Evolutionary conservation across 768 basidiomycete species (phyloP).

Genomic region (Phylloporus arenicola): DNA sequence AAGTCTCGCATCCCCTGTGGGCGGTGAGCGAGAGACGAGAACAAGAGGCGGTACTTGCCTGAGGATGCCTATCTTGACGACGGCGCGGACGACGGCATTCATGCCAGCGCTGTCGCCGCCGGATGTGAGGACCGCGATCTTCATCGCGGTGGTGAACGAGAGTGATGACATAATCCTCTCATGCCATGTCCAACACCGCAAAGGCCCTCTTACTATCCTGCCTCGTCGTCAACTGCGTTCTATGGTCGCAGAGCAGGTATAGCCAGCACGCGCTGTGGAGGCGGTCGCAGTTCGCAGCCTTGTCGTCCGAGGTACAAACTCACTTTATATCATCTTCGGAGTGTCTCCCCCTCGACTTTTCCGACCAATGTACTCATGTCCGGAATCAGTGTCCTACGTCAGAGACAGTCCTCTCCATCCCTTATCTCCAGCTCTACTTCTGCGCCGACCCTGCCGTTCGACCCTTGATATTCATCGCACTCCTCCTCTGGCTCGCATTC

Average conservation of each 20-base stretch:
- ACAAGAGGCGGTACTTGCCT: conserved; percentile 49
- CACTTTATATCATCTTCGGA: conserved; percentile 20
- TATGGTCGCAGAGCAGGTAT: conserved; percentile 63
- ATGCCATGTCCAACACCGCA: conserved; percentile 40
- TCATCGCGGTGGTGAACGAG: conserved; percentile 28
- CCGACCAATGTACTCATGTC: conserved; percentile 64
- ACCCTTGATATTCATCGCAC: conserved; percentile 54
- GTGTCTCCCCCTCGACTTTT: conserved; percentile 61
- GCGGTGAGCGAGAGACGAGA: neutral
- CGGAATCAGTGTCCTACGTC: conserved; percentile 49
- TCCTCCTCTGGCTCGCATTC: conserved; percentile 79
- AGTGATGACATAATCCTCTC: neutral
- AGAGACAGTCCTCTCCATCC: conserved; percentile 62
- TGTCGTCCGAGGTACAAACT: conserved; percentile 5
- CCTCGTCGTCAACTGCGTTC: conserved; percentile 51
- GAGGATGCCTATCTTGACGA: conserved; percentile 88
- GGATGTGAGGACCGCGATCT: conserved; percentile 90
- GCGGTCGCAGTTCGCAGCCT: neutral
- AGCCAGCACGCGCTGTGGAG: conserved; percentile 15
- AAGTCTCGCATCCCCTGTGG: conserved; percentile 83
- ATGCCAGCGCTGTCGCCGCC: conserved; percentile 98
- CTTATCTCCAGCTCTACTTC: conserved; percentile 67
- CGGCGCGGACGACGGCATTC: conserved; percentile 91
- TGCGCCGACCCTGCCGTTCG: conserved; percentile 54
- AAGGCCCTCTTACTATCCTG: conserved; percentile 48